phyloP scores from a whole-genome alignment of 2,329 filamentous ascomycete genomes.

The Diplodia mutila region DNA sequence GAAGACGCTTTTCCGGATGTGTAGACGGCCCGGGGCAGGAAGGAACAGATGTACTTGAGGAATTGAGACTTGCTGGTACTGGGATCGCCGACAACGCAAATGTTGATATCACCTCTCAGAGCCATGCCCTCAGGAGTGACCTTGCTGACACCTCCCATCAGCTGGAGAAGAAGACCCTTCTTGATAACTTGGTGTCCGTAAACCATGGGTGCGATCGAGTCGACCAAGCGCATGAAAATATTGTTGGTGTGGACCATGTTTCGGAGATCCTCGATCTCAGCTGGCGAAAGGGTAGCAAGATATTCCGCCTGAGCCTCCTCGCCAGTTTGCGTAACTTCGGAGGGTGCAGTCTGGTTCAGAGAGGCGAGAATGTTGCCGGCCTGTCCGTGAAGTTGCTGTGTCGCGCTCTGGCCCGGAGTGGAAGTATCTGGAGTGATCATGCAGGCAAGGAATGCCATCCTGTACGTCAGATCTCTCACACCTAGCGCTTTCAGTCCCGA shows the following conservation, averaged over 20 bases:
- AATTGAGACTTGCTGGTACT: slow-evolving; percentile 98
- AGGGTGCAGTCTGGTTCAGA: slow-evolving; percentile 71
- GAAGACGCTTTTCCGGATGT: slow-evolving; percentile 98
- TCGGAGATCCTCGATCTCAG: slow-evolving; percentile 90
- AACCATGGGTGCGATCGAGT: slow-evolving; percentile 94
- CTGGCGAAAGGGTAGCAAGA: slow-evolving; percentile 78
- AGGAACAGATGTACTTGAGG: slow-evolving; percentile 95
- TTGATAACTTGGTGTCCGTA: slow-evolving; percentile 98
- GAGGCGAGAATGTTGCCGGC: slow-evolving; percentile 84
- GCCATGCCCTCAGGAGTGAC: slow-evolving; percentile 92
- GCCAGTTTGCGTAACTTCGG: slow-evolving; percentile 65
- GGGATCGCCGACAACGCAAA: slow-evolving; percentile 96
- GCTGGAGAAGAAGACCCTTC: slow-evolving; percentile 89
- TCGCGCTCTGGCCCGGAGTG: slow-evolving; percentile 73
- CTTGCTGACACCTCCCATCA: slow-evolving; percentile 96
- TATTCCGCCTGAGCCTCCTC: slow-evolving; percentile 87
- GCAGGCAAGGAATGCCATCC: slow-evolving; percentile 93
- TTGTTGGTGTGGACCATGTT: slow-evolving; percentile 94
- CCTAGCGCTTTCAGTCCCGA: slow-evolving; percentile 88
- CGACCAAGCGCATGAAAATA: slow-evolving; percentile 89
- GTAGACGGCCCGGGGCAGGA: slow-evolving; percentile 95
- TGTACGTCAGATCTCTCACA: slow-evolving; percentile 92
- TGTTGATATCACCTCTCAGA: slow-evolving; percentile 95
- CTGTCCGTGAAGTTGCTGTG: slow-evolving; percentile 70
- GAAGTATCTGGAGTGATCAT: slow-evolving; percentile 92